Conservation (phyloP, 495 filamentous ascomycete genomes). For the Penicillium crystallinum region DNA sequence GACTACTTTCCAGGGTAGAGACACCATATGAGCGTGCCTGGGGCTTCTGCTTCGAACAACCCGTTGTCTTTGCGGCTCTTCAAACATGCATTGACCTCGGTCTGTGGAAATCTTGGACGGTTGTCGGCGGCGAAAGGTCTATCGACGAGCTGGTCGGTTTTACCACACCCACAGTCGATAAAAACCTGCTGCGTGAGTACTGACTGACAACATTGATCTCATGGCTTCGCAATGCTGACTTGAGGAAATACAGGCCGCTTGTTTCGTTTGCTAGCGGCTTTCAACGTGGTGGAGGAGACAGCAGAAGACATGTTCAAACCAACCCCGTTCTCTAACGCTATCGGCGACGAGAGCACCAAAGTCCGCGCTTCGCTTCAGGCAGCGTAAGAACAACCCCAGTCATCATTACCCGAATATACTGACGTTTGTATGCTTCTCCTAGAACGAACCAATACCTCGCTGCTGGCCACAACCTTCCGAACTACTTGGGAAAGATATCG, state of each 20-base stretch:
- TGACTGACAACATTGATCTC: background rate
- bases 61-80: slow-evolving; percentile 24
- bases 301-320: slow-evolving; percentile 29
- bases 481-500: slow-evolving; percentile 31
- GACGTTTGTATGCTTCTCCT: background rate
- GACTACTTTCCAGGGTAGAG: slow-evolving; percentile 24
- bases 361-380: slow-evolving; percentile 31
- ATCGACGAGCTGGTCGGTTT: slow-evolving; percentile 20
- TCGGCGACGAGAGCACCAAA: slow-evolving; percentile 32
- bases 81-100: slow-evolving; percentile 26
- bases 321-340: slow-evolving; percentile 32
- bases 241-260: slow-evolving; percentile 28
- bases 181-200: slow-evolving; percentile 22
- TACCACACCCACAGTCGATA: slow-evolving; percentile 16
- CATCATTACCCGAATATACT: background rate
- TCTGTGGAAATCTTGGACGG: slow-evolving; percentile 26
- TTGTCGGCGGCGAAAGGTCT: slow-evolving; percentile 18
- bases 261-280: slow-evolving; percentile 36
- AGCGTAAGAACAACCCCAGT: slow-evolving; percentile 21
- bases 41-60: slow-evolving; percentile 29
- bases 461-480: slow-evolving; percentile 23
- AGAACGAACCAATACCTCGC: slow-evolving; percentile 27
- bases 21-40: slow-evolving; percentile 25
- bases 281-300: slow-evolving; percentile 34
- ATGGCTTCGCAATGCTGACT: background rate